A percentile compares a stretch with the other conserved stretches of the same genome.
phyloP scores from a whole-genome alignment of 148 eudicot genomes.

The Suaeda aralocaspica region DNA sequence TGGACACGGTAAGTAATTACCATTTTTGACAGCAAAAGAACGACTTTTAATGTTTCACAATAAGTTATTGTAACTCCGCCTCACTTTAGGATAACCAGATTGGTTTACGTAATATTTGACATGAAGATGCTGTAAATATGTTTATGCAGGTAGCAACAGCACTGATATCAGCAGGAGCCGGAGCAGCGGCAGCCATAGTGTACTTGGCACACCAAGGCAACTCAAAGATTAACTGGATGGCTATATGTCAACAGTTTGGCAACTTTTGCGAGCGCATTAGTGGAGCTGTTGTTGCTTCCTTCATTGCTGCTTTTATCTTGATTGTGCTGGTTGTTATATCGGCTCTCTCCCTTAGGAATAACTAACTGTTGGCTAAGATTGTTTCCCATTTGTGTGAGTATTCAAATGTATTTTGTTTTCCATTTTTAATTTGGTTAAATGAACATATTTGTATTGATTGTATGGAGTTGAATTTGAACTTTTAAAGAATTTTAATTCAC shows the following conservation, averaged over 20 bases:
- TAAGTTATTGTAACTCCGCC: too few relatives aligned
- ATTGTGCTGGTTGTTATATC: constrained; percentile 57
- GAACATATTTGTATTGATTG: too few relatives aligned
- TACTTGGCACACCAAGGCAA: constrained; percentile 85
- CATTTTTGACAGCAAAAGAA: too few relatives aligned
- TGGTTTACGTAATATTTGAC: too few relatives aligned
- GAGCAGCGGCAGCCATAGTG: constrained; percentile 83
- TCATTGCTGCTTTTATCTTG: constrained; percentile 54
- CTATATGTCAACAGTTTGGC: constrained; percentile 80
- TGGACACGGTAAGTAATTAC: constrained; percentile 53
- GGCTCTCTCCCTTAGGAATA: constrained; percentile 51
- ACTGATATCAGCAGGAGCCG: constrained; percentile 51
- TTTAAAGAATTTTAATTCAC: too few relatives aligned
- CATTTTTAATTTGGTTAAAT: too few relatives aligned
- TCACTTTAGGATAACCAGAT: too few relatives aligned
- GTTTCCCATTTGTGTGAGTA: not conserved
- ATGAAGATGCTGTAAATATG: not conserved
- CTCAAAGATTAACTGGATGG: constrained; percentile 57
- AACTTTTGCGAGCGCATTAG: constrained; percentile 71
- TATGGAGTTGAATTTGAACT: too few relatives aligned
- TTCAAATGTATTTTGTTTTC: not conserved
- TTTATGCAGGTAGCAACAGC: constrained; percentile 45
- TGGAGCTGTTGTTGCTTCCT: constrained; percentile 83
- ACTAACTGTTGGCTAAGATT: constrained; percentile 11
- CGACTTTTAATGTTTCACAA: too few relatives aligned